A percentile compares a stretch with the other conserved stretches of the same genome.
These are phyloP conservation scores for Yamadazyma akitaensis DNA, from an alignment of 805 yeast species.

Conservation along the genomic window DNA sequence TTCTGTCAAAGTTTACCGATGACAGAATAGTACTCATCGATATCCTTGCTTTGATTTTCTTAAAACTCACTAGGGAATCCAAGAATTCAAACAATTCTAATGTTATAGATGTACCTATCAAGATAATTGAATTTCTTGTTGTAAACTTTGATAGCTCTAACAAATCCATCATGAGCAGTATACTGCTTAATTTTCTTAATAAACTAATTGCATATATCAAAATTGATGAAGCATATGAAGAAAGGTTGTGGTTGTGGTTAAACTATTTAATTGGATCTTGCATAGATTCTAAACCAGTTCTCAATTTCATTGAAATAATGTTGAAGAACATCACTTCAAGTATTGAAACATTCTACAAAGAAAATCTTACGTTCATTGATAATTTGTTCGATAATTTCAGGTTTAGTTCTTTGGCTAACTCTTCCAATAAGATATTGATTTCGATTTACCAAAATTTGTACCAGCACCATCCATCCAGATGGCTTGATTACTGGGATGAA, in stretches of 20 bases:
- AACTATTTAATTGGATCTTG: background rate
- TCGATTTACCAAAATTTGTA: conserved; percentile 27
- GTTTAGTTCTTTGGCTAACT: conserved; percentile 62
- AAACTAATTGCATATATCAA: conserved; percentile 4
- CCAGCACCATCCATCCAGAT: conserved; percentile 28
- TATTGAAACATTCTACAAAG: background rate
- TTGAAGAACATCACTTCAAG: background rate
- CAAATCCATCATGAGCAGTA: conserved; percentile 3
- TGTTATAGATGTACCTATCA: background rate
- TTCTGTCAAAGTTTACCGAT: background rate
- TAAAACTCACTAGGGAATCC: conserved; percentile 5
- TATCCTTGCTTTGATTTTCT: conserved; percentile 5
- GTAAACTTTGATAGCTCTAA: conserved; percentile 2
- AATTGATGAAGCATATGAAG: background rate
- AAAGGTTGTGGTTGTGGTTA: conserved; percentile 1
- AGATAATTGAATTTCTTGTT: background rate
- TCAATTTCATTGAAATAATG: conserved; percentile 7
- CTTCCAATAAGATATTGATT: conserved; percentile 57
- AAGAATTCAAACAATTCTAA: background rate
- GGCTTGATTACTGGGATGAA: conserved; percentile 54
- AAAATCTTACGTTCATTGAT: conserved; percentile 11
- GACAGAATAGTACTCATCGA: background rate
- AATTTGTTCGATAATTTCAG: conserved; percentile 48
- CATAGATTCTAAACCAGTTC: conserved; percentile 5
- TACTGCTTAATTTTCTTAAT: background rate